Percentiles rank a stretch among this genome's conserved stretches.
Conservation (phyloP, 441 rosid genomes). For the Corymbia calophylla region DNA sequence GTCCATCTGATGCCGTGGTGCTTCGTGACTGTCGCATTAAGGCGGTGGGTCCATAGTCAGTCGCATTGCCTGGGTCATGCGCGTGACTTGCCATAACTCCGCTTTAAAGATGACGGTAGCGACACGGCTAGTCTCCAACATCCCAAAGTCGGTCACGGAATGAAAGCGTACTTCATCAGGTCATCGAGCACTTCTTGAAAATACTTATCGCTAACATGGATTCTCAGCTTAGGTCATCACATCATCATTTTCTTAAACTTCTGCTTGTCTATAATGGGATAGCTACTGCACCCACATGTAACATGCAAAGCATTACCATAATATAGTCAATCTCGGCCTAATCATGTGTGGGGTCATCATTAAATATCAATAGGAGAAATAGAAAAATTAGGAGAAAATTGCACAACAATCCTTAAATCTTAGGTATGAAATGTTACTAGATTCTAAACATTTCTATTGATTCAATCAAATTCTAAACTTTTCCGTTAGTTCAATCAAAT, state of each 20-base stretch:
- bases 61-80: too few species aligned
- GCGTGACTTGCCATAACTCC: not conserved
- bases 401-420: not conserved
- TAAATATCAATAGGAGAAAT: not conserved
- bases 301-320: not conserved
- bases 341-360: not conserved
- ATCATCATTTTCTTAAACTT: not conserved
- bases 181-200: not conserved
- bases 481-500: not conserved
- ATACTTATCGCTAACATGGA: not conserved
- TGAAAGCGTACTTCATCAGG: not conserved
- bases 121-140: not conserved
- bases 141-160: not conserved
- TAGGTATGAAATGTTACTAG: not conserved
- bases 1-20: too few species aligned
- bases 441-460: not conserved
- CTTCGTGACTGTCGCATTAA: too few species aligned
- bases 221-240: not conserved
- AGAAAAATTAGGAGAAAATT: not conserved
- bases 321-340: not conserved
- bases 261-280: not conserved
- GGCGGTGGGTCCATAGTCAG: too few species aligned
- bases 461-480: not conserved
- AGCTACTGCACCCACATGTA: not conserved
- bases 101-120: not conserved